Conservation (phyloP, 2,329 filamentous ascomycete genomes). For the Blastomyces emzantsi region DNA sequence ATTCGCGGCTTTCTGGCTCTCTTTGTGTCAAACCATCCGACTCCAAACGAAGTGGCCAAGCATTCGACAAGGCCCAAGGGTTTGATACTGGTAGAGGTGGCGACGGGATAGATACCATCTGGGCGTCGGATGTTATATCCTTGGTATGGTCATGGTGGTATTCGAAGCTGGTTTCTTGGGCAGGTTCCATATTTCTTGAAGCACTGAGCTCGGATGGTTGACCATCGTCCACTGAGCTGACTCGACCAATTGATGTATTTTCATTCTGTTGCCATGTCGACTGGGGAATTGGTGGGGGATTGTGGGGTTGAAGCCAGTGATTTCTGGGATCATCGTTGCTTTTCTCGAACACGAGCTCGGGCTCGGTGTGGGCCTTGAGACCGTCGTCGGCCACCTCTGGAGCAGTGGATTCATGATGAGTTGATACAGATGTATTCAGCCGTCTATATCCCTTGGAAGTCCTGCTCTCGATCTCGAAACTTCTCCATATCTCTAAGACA, state of each 20-base stretch:
- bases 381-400: background rate
- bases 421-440: background rate
- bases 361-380: background rate
- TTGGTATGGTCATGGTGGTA: conserved; percentile 10
- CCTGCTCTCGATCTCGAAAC: conserved; percentile 24
- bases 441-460: background rate
- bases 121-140: background rate
- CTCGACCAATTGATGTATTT: background rate
- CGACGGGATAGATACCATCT: background rate
- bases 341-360: background rate
- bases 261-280: background rate
- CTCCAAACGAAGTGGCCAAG: background rate
- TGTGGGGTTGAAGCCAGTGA: background rate
- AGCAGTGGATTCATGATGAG: background rate
- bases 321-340: background rate
- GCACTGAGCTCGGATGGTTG: background rate
- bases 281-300: background rate
- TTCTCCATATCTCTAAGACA: conserved; percentile 32
- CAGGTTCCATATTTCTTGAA: conserved; percentile 4
- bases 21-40: conserved; percentile 10
- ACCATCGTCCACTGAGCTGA: background rate
- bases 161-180: conserved; percentile 19
- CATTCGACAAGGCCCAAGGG: conserved; percentile 18
- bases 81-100: conserved; percentile 10
- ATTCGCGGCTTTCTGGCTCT: conserved; percentile 15